Conservation (phyloP, 805 yeast species). For the Candida suzukii region DNA sequence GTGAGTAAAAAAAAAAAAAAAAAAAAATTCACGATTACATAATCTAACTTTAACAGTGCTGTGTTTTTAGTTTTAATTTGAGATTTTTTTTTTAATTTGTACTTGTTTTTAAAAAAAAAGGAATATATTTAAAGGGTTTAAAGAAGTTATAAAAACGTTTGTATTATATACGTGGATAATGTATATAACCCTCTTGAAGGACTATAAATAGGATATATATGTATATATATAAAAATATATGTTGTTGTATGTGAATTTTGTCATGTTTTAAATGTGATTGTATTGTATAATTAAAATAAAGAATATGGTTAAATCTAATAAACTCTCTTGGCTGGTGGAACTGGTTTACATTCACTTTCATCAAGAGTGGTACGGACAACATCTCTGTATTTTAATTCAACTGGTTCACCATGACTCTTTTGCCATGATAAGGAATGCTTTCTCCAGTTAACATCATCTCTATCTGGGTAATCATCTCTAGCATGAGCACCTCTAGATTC, state of each 20-base stretch:
- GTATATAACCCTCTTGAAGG: neutral
- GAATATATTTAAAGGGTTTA: too few species aligned
- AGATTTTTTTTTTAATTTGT: too few species aligned
- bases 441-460: slow-evolving; percentile 97
- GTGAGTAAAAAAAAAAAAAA: neutral
- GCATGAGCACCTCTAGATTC: slow-evolving; percentile 99
- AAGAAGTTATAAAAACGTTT: neutral
- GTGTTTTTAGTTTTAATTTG: too few species aligned
- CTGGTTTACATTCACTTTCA: slow-evolving; percentile 87
- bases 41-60: neutral
- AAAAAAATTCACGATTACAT: neutral
- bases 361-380: slow-evolving; percentile 83
- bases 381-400: slow-evolving; percentile 74
- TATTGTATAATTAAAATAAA: too few species aligned
- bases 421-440: slow-evolving; percentile 96
- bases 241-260: neutral
- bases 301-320: neutral
- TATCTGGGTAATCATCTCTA: slow-evolving; percentile 92
- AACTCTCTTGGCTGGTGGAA: slow-evolving; percentile 89
- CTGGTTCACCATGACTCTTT: slow-evolving; percentile 58
- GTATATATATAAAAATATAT: too few species aligned
- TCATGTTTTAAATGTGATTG: neutral
- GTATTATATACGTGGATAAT: neutral
- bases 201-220: slow-evolving; percentile 1
- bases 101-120: too few species aligned